A percentile compares a stretch with the other conserved stretches of the same genome.
Conservation (phyloP, 306 rosid genomes). For the Rosa rugosa region DNA sequence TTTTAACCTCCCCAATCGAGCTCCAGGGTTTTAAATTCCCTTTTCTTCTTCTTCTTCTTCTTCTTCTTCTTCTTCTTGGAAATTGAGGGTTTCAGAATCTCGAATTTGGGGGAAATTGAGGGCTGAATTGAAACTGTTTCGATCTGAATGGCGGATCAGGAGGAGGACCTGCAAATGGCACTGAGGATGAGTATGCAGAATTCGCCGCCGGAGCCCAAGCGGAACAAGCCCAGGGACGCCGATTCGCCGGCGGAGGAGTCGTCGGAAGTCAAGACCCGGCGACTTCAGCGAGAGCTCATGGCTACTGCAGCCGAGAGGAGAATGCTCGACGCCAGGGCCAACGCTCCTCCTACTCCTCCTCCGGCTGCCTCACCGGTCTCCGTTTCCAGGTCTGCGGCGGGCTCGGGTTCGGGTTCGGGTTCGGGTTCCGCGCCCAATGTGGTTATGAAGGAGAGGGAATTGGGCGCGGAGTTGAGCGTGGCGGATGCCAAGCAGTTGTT, state of each 20-base stretch:
- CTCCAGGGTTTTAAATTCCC: neutral
- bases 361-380: neutral
- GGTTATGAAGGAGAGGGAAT: conserved; percentile 39
- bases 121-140: neutral
- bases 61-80: too few species aligned
- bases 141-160: conserved; percentile 89
- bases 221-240: conserved; percentile 74
- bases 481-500: conserved; percentile 73
- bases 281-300: conserved; percentile 83
- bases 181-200: conserved; percentile 90
- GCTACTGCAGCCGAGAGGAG: conserved; percentile 98
- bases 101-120: too few species aligned
- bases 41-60: too few species aligned
- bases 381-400: conserved; percentile 11
- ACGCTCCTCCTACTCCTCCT: conserved; percentile 15
- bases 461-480: conserved; percentile 41
- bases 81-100: too few species aligned
- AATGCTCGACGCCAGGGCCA: conserved; percentile 36
- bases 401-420: neutral
- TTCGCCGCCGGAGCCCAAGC: conserved; percentile 81
- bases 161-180: conserved; percentile 83
- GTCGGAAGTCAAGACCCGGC: conserved; percentile 59
- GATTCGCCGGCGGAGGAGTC: conserved; percentile 53
- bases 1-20: neutral
- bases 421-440: conserved; percentile 33